phyloP scores from a whole-genome alignment of 2,329 filamentous ascomycete genomes.

The Bisporella sp. region DNA sequence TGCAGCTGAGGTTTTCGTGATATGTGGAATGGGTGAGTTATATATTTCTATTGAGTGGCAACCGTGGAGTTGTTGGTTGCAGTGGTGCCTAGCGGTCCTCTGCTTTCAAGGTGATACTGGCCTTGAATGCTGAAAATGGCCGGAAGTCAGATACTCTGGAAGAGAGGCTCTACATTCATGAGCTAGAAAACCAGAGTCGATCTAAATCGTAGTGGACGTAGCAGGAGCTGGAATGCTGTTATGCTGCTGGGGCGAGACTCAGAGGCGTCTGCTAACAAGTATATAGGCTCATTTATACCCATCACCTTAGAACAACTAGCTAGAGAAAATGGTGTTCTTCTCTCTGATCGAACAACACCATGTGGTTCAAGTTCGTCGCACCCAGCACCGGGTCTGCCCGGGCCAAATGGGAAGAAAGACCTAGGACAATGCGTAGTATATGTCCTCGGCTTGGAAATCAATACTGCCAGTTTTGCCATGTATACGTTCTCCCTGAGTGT shows the following conservation, averaged over 20 bases:
- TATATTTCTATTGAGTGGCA: conserved; percentile 16
- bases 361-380: conserved; percentile 45
- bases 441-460: conserved; percentile 78
- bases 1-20: conserved; percentile 92
- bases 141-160: no score
- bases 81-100: neutral
- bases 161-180: no score
- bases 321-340: conserved; percentile 81
- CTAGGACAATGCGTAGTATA: conserved; percentile 73
- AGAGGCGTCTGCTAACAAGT: conserved; percentile 10
- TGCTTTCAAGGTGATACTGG: no score
- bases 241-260: no score
- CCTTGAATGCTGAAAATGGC: no score
- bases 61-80: neutral
- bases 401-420: conserved; percentile 20
- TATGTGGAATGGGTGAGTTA: conserved; percentile 73
- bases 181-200: no score
- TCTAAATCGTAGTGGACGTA: no score
- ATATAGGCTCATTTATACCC: conserved; percentile 81
- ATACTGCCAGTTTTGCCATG: conserved; percentile 95
- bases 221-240: no score
- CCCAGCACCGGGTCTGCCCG: conserved; percentile 8
- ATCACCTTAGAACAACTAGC: conserved; percentile 92
- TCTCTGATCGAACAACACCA: conserved; percentile 67
- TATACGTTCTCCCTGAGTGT: conserved; percentile 96